phyloP scores from a whole-genome alignment of 2,329 filamentous ascomycete genomes.

The Fusarium sp. region DNA sequence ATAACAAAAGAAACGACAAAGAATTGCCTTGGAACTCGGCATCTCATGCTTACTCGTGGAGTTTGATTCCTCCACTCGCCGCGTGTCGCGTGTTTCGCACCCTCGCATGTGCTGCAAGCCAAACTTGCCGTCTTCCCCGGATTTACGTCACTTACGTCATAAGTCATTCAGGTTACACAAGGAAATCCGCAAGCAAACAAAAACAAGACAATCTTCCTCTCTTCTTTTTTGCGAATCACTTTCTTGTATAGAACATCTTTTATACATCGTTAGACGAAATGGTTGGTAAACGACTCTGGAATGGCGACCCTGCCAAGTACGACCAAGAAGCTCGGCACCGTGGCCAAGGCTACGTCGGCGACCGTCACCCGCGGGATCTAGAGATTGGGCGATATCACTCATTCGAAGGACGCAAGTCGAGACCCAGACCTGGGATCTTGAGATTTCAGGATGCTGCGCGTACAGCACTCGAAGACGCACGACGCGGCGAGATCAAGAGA shows the following conservation, averaged over 20 bases:
- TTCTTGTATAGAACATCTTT: neutral
- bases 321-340: conserved; percentile 16
- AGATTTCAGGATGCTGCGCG: conserved; percentile 56
- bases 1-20: neutral
- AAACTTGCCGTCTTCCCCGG: conserved; percentile 23
- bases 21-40: conserved; percentile 20
- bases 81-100: conserved; percentile 16
- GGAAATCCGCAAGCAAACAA: conserved; percentile 14
- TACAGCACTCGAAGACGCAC: conserved; percentile 47
- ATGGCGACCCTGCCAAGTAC: neutral
- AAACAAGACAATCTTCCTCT: neutral
- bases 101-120: neutral
- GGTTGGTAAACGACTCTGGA: conserved; percentile 40
- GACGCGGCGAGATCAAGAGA: conserved; percentile 47
- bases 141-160: conserved; percentile 36
- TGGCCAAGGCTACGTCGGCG: conserved; percentile 14
- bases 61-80: conserved; percentile 6
- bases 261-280: conserved; percentile 11
- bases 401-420: conserved; percentile 2
- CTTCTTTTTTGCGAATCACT: neutral
- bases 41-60: conserved; percentile 17
- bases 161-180: conserved; percentile 1
- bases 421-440: conserved; percentile 34
- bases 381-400: conserved; percentile 29
- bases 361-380: conserved; percentile 37